These are phyloP conservation scores for Anisogramma anomala DNA, from an alignment of 2,329 filamentous ascomycete genomes.

Conservation along the genomic window DNA sequence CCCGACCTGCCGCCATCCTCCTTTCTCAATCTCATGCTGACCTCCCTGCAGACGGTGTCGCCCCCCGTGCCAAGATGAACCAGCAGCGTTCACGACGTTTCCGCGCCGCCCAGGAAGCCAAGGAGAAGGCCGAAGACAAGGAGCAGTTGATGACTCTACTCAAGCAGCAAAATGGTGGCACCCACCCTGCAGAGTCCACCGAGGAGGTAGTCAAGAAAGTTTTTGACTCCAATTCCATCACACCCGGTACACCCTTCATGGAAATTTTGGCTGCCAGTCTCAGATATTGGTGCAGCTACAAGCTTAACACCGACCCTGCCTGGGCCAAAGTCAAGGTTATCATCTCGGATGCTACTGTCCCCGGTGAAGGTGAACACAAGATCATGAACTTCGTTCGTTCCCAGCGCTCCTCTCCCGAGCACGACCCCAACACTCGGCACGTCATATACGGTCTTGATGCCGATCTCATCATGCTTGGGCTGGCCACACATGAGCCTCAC, in stretches of 20 bases:
- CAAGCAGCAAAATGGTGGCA: conserved; percentile 62
- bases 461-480: conserved; percentile 95
- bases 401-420: conserved; percentile 77
- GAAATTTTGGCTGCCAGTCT: conserved; percentile 81
- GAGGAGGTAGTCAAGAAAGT: conserved; percentile 68
- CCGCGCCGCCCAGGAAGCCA: conserved; percentile 83
- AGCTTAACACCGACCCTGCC: conserved; percentile 88
- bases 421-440: conserved; percentile 93
- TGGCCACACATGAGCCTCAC: conserved; percentile 93
- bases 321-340: conserved; percentile 97
- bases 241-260: conserved; percentile 97
- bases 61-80: conserved; percentile 98
- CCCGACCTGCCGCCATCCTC: not conserved
- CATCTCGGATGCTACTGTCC: conserved; percentile 95
- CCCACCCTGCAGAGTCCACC: conserved; percentile 47
- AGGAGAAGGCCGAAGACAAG: conserved; percentile 87
- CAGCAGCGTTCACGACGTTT: conserved; percentile 95
- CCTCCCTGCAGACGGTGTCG: conserved; percentile 65
- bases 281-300: conserved; percentile 95
- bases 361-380: conserved; percentile 97
- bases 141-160: conserved; percentile 77
- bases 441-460: conserved; percentile 98
- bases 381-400: conserved; percentile 98
- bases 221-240: conserved; percentile 81
- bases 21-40: conserved; percentile 19